phyloP scores from a whole-genome alignment of 164 flowering plant species.

The Vitis amurensis region DNA sequence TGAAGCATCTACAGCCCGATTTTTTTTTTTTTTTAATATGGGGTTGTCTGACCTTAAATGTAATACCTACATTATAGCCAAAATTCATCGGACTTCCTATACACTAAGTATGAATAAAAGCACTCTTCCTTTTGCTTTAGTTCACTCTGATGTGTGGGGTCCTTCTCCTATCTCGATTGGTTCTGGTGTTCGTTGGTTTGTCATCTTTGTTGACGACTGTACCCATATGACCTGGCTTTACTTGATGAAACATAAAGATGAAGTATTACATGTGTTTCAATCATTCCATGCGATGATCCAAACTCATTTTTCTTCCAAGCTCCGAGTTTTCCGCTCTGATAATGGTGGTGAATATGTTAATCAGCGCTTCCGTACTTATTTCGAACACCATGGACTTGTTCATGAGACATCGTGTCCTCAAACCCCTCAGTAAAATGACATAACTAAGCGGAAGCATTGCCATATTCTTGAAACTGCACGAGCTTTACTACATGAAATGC shows the following conservation, averaged over 20 bases:
- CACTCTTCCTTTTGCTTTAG: too few species aligned
- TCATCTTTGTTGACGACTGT: background rate
- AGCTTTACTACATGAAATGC: background rate
- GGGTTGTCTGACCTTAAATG: too few species aligned
- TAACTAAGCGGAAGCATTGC: background rate
- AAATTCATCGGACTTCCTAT: too few species aligned
- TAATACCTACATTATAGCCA: too few species aligned
- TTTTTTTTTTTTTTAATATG: too few species aligned
- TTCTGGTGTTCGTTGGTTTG: too few species aligned
- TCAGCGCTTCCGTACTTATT: background rate
- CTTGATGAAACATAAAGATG: background rate
- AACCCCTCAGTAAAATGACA: background rate
- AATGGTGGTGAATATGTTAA: background rate
- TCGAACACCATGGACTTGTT: background rate
- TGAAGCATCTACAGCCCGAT: too few species aligned
- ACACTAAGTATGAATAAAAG: too few species aligned
- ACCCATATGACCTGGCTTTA: background rate
- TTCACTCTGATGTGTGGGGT: too few species aligned
- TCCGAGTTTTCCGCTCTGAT: background rate
- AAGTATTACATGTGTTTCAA: background rate
- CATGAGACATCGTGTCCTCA: background rate
- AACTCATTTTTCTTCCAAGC: background rate
- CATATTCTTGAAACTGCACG: background rate
- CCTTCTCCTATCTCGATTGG: too few species aligned
- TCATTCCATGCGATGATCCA: background rate